These are phyloP conservation scores for Talaromyces borbonicus DNA, from an alignment of 495 filamentous ascomycete species.

Conservation along the genomic window DNA sequence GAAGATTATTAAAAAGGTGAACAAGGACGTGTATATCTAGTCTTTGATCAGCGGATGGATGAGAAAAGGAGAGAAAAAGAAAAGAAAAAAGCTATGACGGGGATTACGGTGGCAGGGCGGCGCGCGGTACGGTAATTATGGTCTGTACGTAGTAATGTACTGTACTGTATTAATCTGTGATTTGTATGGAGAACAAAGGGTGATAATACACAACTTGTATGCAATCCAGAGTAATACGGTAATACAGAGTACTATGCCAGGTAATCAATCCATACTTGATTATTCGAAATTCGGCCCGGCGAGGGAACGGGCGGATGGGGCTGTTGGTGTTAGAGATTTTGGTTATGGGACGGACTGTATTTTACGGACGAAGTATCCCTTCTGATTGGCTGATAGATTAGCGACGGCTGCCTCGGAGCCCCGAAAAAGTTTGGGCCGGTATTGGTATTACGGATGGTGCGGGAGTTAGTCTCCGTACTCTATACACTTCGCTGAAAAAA, in stretches of 20 bases:
- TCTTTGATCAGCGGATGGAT: no score
- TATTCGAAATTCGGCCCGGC: background rate
- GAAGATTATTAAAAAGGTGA: background rate
- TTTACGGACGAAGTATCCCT: background rate
- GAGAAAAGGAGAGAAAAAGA: slow-evolving; percentile 1
- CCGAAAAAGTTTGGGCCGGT: background rate
- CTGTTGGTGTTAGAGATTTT: background rate
- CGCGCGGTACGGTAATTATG: background rate
- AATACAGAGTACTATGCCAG: no score
- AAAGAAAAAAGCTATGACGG: slow-evolving; percentile 4
- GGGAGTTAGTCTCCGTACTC: background rate
- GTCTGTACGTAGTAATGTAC: background rate
- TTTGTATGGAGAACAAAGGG: no score
- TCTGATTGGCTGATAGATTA: background rate
- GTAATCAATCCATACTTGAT: no score
- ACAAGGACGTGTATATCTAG: no score
- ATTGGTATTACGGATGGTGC: background rate
- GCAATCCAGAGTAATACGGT: no score
- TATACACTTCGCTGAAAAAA: background rate
- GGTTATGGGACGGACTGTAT: no score
- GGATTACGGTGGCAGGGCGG: background rate
- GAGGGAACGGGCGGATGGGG: background rate
- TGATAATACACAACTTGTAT: no score
- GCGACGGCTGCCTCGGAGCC: background rate
- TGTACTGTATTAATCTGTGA: no score